Percentiles rank a stretch among this genome's conserved stretches.
Conservation (phyloP, 768 basidiomycete genomes). For the Gymnopilus dilepis region DNA sequence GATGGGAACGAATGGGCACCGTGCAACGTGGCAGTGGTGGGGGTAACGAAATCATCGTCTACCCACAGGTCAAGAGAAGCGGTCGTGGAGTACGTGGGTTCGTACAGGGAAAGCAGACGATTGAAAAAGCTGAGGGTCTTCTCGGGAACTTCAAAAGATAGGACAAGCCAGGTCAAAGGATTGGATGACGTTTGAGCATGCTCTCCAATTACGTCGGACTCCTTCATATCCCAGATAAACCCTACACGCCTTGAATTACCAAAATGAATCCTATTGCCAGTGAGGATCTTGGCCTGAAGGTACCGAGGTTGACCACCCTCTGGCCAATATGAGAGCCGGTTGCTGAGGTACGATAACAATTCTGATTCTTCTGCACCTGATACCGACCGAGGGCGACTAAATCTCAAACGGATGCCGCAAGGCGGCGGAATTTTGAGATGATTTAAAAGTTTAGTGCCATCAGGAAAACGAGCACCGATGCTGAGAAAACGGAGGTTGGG, state of each 20-base stretch:
- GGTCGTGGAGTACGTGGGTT: slow-evolving; percentile 25
- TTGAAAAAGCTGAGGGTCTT: slow-evolving; percentile 23
- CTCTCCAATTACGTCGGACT: slow-evolving; percentile 22
- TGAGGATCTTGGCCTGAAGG: slow-evolving; percentile 30
- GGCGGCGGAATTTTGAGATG: slow-evolving; percentile 23
- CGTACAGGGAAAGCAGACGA: slow-evolving; percentile 25
- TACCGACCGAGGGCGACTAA: slow-evolving; percentile 12
- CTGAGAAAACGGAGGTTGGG: slow-evolving; percentile 27
- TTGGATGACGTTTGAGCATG: slow-evolving; percentile 22
- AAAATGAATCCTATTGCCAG: slow-evolving; percentile 29
- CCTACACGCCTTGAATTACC: slow-evolving; percentile 30
- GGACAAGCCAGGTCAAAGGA: slow-evolving; percentile 28
- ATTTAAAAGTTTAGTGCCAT: slow-evolving; percentile 22
- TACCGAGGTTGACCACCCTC: slow-evolving; percentile 20
- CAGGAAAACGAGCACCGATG: slow-evolving; percentile 23
- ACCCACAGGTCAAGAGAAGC: slow-evolving; percentile 28
- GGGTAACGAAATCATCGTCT: slow-evolving; percentile 22
- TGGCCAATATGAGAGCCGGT: slow-evolving; percentile 26
- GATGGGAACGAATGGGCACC: slow-evolving; percentile 9
- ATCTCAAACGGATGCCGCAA: slow-evolving; percentile 28
- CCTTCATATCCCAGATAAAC: slow-evolving; percentile 30
- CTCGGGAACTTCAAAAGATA: slow-evolving; percentile 20
- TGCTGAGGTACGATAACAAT: slow-evolving; percentile 23
- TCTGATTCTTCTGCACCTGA: slow-evolving; percentile 8
- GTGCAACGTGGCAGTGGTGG: slow-evolving; percentile 3